Conservation (phyloP, 2,329 filamentous ascomycete species). For the Acarospora socialis region DNA sequence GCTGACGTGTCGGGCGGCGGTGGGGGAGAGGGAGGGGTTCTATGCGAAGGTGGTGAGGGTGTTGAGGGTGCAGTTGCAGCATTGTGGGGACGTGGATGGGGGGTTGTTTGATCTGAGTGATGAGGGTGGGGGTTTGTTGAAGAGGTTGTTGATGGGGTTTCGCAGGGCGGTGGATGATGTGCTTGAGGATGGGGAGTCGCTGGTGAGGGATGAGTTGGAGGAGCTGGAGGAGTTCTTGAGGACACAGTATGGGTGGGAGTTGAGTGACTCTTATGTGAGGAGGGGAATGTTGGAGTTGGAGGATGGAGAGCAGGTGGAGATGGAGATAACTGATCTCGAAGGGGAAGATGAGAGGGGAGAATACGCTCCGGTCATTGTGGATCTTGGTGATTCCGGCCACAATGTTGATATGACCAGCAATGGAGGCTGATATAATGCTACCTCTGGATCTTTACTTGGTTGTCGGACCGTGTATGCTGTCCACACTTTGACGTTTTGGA, state of each 20-base stretch:
- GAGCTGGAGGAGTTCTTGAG: constrained; percentile 41
- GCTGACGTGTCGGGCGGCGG: constrained; percentile 41
- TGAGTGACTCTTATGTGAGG: constrained; percentile 39
- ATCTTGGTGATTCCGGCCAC: too few species aligned
- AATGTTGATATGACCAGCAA: too few species aligned
- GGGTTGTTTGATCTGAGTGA: constrained; percentile 46
- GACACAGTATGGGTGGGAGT: constrained; percentile 43
- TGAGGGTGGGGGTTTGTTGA: constrained; percentile 39
- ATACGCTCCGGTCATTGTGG: constrained; percentile 48
- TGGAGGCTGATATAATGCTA: too few species aligned
- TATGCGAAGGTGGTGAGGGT: constrained; percentile 38
- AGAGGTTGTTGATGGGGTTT: constrained; percentile 38
- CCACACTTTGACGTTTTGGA: too few species aligned
- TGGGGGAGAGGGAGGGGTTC: constrained; percentile 33
- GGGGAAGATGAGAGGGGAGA: constrained; percentile 51
- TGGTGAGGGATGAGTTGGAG: constrained; percentile 38
- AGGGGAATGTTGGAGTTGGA: constrained; percentile 46
- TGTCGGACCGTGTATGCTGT: too few species aligned
- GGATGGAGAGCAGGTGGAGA: constrained; percentile 48
- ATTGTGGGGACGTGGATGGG: constrained; percentile 44
- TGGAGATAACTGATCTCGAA: constrained; percentile 40
- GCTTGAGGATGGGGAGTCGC: constrained; percentile 22
- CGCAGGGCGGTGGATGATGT: constrained; percentile 36
- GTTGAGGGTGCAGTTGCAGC: constrained; percentile 38
- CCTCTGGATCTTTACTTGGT: too few species aligned